Conservation (phyloP, 495 filamentous ascomycete genomes). For the Aspergillus steynii region DNA sequence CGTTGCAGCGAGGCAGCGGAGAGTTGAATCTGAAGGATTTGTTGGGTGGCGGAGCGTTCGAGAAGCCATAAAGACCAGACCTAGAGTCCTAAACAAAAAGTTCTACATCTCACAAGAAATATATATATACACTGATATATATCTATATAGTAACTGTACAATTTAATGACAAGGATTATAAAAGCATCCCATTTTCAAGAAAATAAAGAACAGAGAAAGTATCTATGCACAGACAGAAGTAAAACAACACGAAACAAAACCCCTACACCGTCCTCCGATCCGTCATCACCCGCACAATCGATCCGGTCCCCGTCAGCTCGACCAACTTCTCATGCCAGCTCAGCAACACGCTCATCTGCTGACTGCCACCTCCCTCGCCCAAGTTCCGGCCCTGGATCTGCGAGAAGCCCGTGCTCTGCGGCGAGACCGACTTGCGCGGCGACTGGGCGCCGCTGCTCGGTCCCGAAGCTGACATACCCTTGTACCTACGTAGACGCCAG, state of each 20-base stretch:
- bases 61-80: constrained; percentile 19
- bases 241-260: constrained; percentile 10
- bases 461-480: constrained; percentile 69
- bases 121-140: constrained; percentile 16
- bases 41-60: constrained; percentile 60
- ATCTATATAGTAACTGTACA: constrained; percentile 24
- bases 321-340: constrained; percentile 97
- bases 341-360: constrained; percentile 88
- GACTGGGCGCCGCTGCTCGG: constrained; percentile 35
- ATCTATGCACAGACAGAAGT: constrained; percentile 10
- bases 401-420: constrained; percentile 83
- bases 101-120: neutral
- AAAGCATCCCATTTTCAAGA: neutral
- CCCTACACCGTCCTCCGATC: constrained; percentile 80
- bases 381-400: constrained; percentile 72
- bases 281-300: constrained; percentile 88
- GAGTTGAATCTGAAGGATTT: constrained; percentile 81
- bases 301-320: constrained; percentile 81
- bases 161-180: constrained; percentile 18
- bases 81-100: neutral
- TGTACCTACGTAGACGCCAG: constrained; percentile 56
- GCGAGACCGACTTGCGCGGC: constrained; percentile 59
- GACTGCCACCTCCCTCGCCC: constrained; percentile 73
- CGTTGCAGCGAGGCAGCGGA: constrained; percentile 79
- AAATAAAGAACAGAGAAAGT: neutral